Conservation (phyloP, 1,284 basidiomycete genomes). For the Polyporus tsugae region DNA sequence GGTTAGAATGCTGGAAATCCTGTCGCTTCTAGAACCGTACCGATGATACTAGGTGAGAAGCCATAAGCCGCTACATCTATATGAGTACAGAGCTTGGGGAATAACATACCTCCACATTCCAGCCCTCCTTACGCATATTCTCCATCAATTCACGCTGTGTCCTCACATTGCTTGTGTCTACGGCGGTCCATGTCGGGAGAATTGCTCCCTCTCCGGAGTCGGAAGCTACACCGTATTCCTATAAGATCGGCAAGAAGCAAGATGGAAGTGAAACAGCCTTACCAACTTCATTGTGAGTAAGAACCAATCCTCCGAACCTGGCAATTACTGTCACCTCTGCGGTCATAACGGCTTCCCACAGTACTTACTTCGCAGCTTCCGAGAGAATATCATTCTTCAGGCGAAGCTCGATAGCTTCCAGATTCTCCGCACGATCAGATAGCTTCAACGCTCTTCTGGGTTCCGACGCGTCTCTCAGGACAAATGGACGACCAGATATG, state of each 20-base stretch:
- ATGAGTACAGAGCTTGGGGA: not conserved
- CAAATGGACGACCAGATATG: conserved; percentile 95
- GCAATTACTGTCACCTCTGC: conserved; percentile 5
- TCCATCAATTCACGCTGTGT: conserved; percentile 92
- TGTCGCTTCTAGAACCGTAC: conserved; percentile 40
- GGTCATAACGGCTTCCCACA: not conserved
- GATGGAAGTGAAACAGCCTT: conserved; percentile 29
- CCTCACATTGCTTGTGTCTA: conserved; percentile 85
- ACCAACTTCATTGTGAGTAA: conserved; percentile 94
- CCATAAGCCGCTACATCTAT: conserved; percentile 11
- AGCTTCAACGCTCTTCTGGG: conserved; percentile 85
- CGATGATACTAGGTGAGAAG: conserved; percentile 65
- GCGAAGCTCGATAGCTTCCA: conserved; percentile 94
- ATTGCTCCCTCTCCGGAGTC: conserved; percentile 80
- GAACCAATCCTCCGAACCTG: conserved; percentile 89
- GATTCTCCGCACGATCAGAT: conserved; percentile 92
- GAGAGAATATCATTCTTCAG: conserved; percentile 94
- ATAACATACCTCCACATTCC: conserved; percentile 82
- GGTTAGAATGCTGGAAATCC: not conserved
- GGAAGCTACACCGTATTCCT: conserved; percentile 51
- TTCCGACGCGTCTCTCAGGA: conserved; percentile 91
- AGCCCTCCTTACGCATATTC: conserved; percentile 81
- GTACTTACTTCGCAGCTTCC: conserved; percentile 77
- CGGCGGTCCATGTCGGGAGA: conserved; percentile 94
- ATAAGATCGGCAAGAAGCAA: not conserved